Base-by-base conservation (phyloP, 805 yeast species). In the Yarrowia sp. region DNA sequence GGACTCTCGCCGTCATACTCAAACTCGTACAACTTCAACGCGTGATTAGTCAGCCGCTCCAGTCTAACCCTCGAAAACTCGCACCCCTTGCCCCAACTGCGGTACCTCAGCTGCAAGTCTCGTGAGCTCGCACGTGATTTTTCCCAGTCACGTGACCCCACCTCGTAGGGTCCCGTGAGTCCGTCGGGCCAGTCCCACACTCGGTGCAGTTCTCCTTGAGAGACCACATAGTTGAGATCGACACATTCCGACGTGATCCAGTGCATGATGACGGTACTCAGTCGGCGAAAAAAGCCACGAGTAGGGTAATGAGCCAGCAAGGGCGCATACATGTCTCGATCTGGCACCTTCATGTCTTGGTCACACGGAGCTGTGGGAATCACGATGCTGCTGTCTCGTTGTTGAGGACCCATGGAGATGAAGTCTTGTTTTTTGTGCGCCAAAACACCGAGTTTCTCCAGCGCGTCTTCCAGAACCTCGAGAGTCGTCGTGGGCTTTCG, bases 241-340 rank as follows among this genome's bases (percentile, higher is more conserved):
- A 14, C 15, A 6, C 61, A 53, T 2, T 14, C 60, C 4, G 19
- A 19, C 4, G 19, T 33, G 17, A 52, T 19, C 58, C 58, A 52
- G 38, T 12, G 38, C 38, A 10, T 36, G 10, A 36, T 24, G 6
- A 24, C 30, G 6, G 30, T 24, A 3, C 38, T 34, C 1, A 56
- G 63, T 10, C 63, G 15, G 3, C 30, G 9, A 13, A 40, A 43
- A 5, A 58, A 17, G 6, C 40, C 64, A 4, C 64, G 30, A 2
- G 40, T 58, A 9, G 64, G 64, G 9, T 42, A 43, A n/a, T 58
- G 49, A 2, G 64, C 64, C 50, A 58, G 19, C 50, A 58, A 9
- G n/a, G 64, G 64, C 2, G 44, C 30, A 39, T 43, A 42, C 64
- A 58, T 58, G 64, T 58, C 50, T 14, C 33, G 10, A 17, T 58